These are phyloP conservation scores for Fusarium pilosicola DNA, from an alignment of 2,329 filamentous ascomycete genomes.

Conservation along the genomic window DNA sequence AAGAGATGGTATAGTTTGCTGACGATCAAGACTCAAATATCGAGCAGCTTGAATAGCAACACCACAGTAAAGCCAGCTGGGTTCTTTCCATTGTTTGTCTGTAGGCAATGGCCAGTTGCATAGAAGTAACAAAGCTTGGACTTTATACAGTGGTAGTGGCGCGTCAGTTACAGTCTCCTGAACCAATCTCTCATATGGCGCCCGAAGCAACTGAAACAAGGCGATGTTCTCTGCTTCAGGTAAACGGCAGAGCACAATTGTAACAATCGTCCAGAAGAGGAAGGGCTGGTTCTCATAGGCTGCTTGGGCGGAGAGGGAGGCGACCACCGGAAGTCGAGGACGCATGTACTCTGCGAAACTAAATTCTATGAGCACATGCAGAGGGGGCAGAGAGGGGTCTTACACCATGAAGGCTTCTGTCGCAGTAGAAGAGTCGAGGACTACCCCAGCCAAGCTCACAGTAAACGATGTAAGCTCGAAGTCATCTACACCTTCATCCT, in stretches of 20 bases:
- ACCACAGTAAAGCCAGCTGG: slow-evolving; percentile 32
- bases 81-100: slow-evolving; percentile 15
- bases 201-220: background rate
- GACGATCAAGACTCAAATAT: slow-evolving; percentile 29
- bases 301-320: background rate
- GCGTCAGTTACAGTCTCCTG: slow-evolving; percentile 14
- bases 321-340: slow-evolving; percentile 25
- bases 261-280: slow-evolving; percentile 36
- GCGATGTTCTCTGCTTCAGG: background rate
- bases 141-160: slow-evolving; percentile 28
- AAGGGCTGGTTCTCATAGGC: slow-evolving; percentile 13
- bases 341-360: slow-evolving; percentile 34
- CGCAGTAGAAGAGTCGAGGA: slow-evolving; percentile 1
- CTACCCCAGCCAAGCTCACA: slow-evolving; percentile 1
- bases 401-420: slow-evolving; percentile 24
- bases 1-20: slow-evolving; percentile 21
- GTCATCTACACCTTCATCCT: slow-evolving; percentile 9
- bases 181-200: slow-evolving; percentile 11
- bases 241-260: slow-evolving; percentile 14
- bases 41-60: slow-evolving; percentile 30
- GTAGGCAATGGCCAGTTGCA: slow-evolving; percentile 31
- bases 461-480: slow-evolving; percentile 4
- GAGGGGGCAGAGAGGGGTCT: accelerated
- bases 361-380: background rate
- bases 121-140: slow-evolving; percentile 24